Evolutionary conservation across 1,284 basidiomycete genomes (phyloP), one percentile per base, ranked within the genome.

Genomic region (Volvariella volvacea): DNA sequence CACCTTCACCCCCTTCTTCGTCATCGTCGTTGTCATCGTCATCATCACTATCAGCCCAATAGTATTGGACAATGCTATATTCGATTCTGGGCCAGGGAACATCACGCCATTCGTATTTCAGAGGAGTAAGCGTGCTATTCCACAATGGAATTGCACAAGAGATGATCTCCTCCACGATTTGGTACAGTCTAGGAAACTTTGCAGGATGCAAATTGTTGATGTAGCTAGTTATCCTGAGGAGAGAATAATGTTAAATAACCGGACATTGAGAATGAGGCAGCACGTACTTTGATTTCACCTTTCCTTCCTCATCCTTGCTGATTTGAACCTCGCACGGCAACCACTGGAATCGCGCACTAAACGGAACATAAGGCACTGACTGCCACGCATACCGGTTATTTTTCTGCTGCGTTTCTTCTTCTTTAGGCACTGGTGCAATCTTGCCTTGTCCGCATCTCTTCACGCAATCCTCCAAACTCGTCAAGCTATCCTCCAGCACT

Each of bases 331-430:
- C 49, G 20, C 50, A 54, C 1, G 52, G 52, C 6, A 70, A 53
- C 69, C 67, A 71, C 21, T 59, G 61, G 43, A 61, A 62, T 2
- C 54, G 52, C 2, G 20, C 39, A 51, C 56, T 59, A 46, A 38
- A 52, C 14, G 45, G 37, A 14, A 34, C 38, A 9, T 30, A 25
- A 4, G 20, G 12, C 12, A 8, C 4, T 20, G 16, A 15, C 3
- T 4, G 15, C 4, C 20, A 16, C 7, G 22, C 39, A n/a, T 17
- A n/a, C 14, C 30, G 28, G 14, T 16, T 10, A 32, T 17, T 14
- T 20, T 21, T 14, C 12, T 19, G 19, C 33, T 22, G n/a, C n/a
- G n/a, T 4, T 28, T 36, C 20, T 31, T n/a, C n/a, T n/a, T n/a
- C n/a, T n/a, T n/a, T n/a, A n/a, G 14, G 10, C 14, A 49, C 30